A percentile compares a stretch with the other conserved stretches of the same genome.
Conservation (phyloP, 2,329 filamentous ascomycete genomes). For the Penicillium sp. region DNA sequence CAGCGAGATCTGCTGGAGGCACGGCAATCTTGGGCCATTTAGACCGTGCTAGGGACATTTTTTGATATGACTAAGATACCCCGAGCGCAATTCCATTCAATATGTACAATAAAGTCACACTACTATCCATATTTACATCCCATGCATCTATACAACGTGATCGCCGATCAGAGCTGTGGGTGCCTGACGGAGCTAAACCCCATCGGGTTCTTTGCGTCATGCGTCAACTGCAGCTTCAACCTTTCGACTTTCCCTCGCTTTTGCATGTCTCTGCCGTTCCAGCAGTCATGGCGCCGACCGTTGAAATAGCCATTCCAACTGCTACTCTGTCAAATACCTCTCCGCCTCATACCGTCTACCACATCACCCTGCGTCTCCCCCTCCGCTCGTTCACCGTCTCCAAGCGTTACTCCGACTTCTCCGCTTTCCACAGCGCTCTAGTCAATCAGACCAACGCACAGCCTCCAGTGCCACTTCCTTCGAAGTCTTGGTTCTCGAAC, state of each 20-base stretch:
- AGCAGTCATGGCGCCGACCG: constrained; percentile 39
- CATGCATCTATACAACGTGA: neutral
- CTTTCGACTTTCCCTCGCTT: neutral
- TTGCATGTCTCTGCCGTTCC: neutral
- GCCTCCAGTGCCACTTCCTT: constrained; percentile 56
- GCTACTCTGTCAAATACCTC: constrained; percentile 46
- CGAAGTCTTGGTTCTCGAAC: constrained; percentile 60
- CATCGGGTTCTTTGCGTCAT: constrained; percentile 19
- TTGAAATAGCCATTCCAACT: constrained; percentile 51
- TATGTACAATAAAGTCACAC: neutral
- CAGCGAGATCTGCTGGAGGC: constrained; percentile 81
- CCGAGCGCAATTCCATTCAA: neutral
- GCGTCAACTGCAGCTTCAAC: constrained; percentile 4
- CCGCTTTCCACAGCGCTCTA: constrained; percentile 53
- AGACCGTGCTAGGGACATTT: neutral
- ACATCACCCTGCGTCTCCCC: constrained; percentile 60
- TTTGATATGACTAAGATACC: constrained; percentile 6
- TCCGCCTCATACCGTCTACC: constrained; percentile 61
- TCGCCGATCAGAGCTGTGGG: neutral
- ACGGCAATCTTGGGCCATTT: constrained; percentile 54
- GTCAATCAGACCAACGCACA: constrained; percentile 49
- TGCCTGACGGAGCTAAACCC: constrained; percentile 10
- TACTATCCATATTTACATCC: neutral
- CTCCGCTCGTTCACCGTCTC: constrained; percentile 58
- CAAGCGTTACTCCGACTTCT: constrained; percentile 66